Evolutionary conservation across 2,329 filamentous ascomycete species (phyloP).

Genomic region (Phialemoniopsis sp.): DNA sequence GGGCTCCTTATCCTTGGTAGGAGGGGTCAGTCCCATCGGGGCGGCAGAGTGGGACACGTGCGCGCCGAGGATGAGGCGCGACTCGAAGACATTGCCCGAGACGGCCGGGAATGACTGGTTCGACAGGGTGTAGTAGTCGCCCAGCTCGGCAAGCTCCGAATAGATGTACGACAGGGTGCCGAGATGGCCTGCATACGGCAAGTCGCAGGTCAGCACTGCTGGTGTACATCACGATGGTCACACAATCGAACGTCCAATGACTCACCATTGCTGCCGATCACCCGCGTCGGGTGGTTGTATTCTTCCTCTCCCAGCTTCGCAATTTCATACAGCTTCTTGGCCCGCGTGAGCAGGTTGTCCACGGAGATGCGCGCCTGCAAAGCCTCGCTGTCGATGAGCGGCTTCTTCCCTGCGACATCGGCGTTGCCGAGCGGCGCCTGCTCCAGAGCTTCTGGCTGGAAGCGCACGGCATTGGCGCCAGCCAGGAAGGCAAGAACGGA

Average conservation of each 20-base stretch:
- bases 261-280: conserved; percentile 62
- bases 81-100: conserved; percentile 56
- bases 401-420: conserved; percentile 15
- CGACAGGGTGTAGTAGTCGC: conserved; percentile 58
- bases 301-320: conserved; percentile 55
- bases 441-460: conserved; percentile 1
- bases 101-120: conserved; percentile 62
- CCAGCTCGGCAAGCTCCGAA: conserved; percentile 46
- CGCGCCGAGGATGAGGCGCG: conserved; percentile 51
- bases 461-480: neutral
- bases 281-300: conserved; percentile 65
- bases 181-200: conserved; percentile 45
- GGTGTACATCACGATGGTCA: too few relatives aligned
- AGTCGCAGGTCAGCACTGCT: neutral
- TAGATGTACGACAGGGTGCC: conserved; percentile 62
- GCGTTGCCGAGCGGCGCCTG: conserved; percentile 3
- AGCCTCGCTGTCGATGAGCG: conserved; percentile 38
- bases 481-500: too few relatives aligned
- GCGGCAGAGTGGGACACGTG: conserved; percentile 42
- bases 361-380: conserved; percentile 54
- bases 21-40: conserved; percentile 64
- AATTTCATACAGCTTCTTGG: conserved; percentile 58
- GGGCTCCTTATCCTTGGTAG: conserved; percentile 54
- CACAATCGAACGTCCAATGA: neutral
- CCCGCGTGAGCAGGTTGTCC: conserved; percentile 52